A percentile compares a stretch with the other conserved stretches of the same genome.
Evolutionary conservation across 1,139 yeast genomes (phyloP).

Genomic region (Blastobotrys apis): DNA sequence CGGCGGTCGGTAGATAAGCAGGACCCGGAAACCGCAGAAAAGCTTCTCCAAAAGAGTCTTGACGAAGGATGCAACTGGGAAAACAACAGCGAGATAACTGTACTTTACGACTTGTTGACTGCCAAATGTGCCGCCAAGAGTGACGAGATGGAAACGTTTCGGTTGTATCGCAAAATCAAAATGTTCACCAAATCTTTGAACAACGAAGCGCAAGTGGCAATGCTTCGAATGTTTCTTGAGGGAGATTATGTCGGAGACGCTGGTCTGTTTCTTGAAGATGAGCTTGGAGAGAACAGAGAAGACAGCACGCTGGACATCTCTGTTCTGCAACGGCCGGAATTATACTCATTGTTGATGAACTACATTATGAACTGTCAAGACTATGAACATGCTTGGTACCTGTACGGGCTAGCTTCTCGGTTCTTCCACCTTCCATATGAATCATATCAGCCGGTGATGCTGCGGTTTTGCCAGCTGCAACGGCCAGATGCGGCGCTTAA

Average conservation of each 20-base stretch:
- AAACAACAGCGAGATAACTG: conserved; percentile 27
- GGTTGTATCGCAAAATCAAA: conserved; percentile 37
- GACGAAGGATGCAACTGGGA: conserved; percentile 45
- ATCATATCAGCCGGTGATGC: conserved; percentile 56
- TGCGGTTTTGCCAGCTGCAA: conserved; percentile 52
- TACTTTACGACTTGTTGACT: conserved; percentile 36
- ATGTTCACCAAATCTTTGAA: conserved; percentile 40
- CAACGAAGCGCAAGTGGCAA: conserved; percentile 43
- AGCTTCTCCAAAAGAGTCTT: conserved; percentile 38
- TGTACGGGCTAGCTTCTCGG: conserved; percentile 57
- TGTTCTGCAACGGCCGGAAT: conserved; percentile 33
- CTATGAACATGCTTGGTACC: conserved; percentile 56
- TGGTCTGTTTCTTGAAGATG: conserved; percentile 55
- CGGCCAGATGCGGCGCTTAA: conserved; percentile 63
- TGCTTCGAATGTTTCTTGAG: conserved; percentile 46
- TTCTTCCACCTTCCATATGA: conserved; percentile 59
- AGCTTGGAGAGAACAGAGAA: conserved; percentile 44
- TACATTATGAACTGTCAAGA: conserved; percentile 43
- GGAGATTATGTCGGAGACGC: conserved; percentile 54
- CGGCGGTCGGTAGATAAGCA: conserved; percentile 23
- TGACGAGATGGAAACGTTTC: conserved; percentile 29
- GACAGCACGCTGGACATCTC: conserved; percentile 30
- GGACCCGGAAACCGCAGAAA: conserved; percentile 33
- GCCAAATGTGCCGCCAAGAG: conserved; percentile 26
- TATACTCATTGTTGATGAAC: conserved; percentile 43